phyloP scores from a whole-genome alignment of 345 rosid species.

The Lepidium didymum region DNA sequence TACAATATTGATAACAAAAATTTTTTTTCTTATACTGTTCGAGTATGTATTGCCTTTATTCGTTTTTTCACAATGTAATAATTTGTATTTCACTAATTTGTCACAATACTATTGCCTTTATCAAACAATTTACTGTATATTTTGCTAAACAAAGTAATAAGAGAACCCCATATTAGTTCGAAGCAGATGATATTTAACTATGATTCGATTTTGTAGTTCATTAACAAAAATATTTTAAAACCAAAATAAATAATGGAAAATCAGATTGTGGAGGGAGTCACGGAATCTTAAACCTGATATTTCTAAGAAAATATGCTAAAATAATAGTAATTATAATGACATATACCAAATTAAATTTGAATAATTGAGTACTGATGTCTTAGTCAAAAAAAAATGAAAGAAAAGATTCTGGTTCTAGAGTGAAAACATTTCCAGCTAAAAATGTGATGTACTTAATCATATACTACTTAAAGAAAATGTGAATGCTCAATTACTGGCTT shows the following conservation, averaged over 20 bases:
- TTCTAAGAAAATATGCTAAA: neutral
- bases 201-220: neutral
- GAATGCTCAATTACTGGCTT: neutral
- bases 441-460: neutral
- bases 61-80: no score
- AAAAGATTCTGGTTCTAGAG: neutral
- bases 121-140: neutral
- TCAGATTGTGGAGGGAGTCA: neutral
- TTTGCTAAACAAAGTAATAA: neutral
- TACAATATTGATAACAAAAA: no score
- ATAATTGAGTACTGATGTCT: neutral
- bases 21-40: no score
- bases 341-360: conserved; percentile 11
- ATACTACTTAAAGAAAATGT: neutral
- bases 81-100: no score
- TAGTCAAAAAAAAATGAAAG: neutral
- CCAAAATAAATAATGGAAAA: neutral
- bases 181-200: no score
- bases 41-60: no score
- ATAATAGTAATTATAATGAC: conserved; percentile 3
- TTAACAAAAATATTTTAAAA: neutral
- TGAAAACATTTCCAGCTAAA: conserved; percentile 6
- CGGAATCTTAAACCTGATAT: neutral
- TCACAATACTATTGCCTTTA: neutral
- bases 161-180: no score